Percentiles rank a stretch among this genome's conserved stretches.
Evolutionary conservation across 768 basidiomycete genomes (phyloP).

Genomic region (Mycena galericulata): DNA sequence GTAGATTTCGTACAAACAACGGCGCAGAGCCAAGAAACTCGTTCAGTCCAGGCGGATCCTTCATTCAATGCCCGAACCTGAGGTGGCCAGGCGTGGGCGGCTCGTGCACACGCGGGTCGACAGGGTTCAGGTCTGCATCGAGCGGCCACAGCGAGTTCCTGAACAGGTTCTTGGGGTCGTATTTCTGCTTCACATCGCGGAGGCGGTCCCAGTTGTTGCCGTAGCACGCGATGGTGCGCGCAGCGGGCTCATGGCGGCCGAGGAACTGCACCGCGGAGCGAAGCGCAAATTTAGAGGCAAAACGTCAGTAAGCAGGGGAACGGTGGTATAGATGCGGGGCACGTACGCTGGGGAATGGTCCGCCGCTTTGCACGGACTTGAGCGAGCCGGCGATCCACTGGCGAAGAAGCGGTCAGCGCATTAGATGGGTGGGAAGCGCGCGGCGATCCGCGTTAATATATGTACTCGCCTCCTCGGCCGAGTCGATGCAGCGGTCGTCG

Average conservation of each 20-base stretch:
- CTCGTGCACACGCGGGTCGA: constrained; percentile 72
- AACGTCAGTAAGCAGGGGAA: constrained; percentile 32
- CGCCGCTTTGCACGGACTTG: constrained; percentile 78
- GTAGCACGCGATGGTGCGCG: constrained; percentile 73
- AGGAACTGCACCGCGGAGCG: constrained; percentile 70
- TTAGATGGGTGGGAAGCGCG: neutral
- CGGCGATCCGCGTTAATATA: constrained; percentile 4
- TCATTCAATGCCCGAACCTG: constrained; percentile 38
- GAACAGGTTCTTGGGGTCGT: constrained; percentile 85
- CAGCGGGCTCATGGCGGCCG: constrained; percentile 74
- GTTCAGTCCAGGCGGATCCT: too few relatives aligned
- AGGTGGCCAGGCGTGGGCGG: constrained; percentile 61
- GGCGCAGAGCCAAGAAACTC: too few relatives aligned
- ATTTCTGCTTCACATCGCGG: constrained; percentile 74
- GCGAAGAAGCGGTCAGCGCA: constrained; percentile 43
- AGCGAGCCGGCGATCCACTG: constrained; percentile 88
- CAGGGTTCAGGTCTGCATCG: constrained; percentile 62
- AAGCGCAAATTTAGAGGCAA: constrained; percentile 24
- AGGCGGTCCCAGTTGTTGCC: constrained; percentile 83
- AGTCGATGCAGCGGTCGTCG: constrained; percentile 83
- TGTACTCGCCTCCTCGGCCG: constrained; percentile 79
- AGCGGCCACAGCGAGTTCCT: constrained; percentile 86
- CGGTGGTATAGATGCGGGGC: constrained; percentile 45
- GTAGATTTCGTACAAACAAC: too few relatives aligned
- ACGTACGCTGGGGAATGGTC: constrained; percentile 87